Evolutionary conservation across 306 rosid species (phyloP), one percentile per base, ranked within the genome.

Genomic region (Senna siamea): DNA sequence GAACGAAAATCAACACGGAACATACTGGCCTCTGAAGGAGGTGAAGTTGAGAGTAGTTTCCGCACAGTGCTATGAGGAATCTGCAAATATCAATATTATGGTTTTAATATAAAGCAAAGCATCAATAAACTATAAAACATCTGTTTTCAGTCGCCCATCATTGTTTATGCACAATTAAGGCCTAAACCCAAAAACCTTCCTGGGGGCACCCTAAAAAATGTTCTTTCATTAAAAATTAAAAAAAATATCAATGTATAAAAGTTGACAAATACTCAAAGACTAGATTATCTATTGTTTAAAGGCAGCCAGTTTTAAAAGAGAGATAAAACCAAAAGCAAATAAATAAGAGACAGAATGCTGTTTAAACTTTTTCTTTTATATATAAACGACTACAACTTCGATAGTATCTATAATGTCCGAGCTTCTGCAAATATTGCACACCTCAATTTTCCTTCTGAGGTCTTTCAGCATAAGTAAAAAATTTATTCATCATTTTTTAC

Each of bases 1-100:
- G 95, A 88, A 61, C 99, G 96, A 76, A 92, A 94, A 87, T 94
- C 97, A 78, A 94, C 87, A 55, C 99, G 99, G 30, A 92, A 86
- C 84, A 71, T 69, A 83, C 74, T 83, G 40, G 97, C 85, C 73
- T 94, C 99, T 64, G 95, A 37, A 55, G 96, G 96, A 83, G 97
- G 95, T 73, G 79, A 75, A 73, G 90, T 85, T 70, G 95, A 90
- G 66, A 92, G 86, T 79, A 94, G 88, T 69, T 90, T 90, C 81
- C 87, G 87, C 43, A 78, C 85, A 55, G 82, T 83, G 58, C 69
- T 64, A 34, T 18, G 87, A 82, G 99, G 96, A 83, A 94, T 89
- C 99, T 94, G 87, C 34, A 61, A n/a, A 57, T 73, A 41, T 66
- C 68, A 71, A 66, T 48, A 52, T 76, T 53, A 76, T 53, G 69